Evolutionary conservation across 129 eudicot species (phyloP), one percentile per base, ranked within the genome.

Genomic region (Tanacetum coccineum): DNA sequence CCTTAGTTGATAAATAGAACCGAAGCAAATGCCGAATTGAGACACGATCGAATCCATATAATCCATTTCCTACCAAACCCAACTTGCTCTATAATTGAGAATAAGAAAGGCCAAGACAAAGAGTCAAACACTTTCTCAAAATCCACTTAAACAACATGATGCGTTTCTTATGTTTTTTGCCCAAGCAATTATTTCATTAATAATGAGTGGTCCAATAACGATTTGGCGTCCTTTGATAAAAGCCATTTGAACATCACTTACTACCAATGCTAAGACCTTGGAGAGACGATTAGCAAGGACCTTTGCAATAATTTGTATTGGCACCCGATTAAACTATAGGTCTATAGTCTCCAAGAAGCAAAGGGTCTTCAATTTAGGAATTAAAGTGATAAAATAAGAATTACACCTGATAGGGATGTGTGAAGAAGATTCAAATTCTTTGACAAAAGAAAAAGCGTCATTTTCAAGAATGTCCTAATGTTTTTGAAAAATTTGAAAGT

Each of bases 301-400:
- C 17, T 52, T 52, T 14, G 58, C 18, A 13, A 52, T 52, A 19
- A 52, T 14, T n/a, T 52, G 58, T 52, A 52, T 14, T 13, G 58
- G 15, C 58, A 52, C 15, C 22, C 58, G 6, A 52, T 52, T 52
- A 52, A 19, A 52, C 58, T 52, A 52, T 52, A 13, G 58, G 58
- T 52, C 58, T 14, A 17, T 14, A 52, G 6, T 52, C 58, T 7
- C 58, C 21, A 7, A 52, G 2, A 13, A 7, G 4, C n/a, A 13
- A 19, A 17, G 58, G 58, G 17, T 52, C 58, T 17, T 52, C 21
- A 7, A 52, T 15, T 52, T 52, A 3, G 58, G 58, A 52, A 52
- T 52, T 52, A 52, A n/a, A n/a, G 25, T n/a, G 17, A 52, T 17
- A 52, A 52, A 52, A 17, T 22, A 52, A 7, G 58, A 52, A 19